These are phyloP conservation scores for Brassica juncea DNA, from an alignment of 345 rosid genomes.

Conservation along the genomic window DNA sequence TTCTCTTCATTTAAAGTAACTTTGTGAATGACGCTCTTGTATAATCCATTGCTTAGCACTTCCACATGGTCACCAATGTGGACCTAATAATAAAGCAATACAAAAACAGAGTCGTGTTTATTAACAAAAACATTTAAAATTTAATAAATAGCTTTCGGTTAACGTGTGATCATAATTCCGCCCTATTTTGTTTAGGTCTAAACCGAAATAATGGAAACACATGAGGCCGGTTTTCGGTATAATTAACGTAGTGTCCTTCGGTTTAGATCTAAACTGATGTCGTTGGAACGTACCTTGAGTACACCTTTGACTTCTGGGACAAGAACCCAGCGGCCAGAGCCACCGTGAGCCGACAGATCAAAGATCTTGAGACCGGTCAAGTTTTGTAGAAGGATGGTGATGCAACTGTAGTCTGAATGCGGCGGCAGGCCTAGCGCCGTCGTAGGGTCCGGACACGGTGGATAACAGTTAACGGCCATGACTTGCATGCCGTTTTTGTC, in stretches of 20 bases:
- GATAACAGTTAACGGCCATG: slow-evolving; percentile 57
- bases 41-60: slow-evolving; percentile 68
- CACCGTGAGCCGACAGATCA: slow-evolving; percentile 34
- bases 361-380: slow-evolving; percentile 57
- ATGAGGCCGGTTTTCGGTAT: neutral
- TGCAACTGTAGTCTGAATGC: too few relatives aligned
- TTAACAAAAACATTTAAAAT: neutral
- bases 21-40: slow-evolving; percentile 60
- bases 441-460: slow-evolving; percentile 58
- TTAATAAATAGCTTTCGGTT: neutral
- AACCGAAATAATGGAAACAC: neutral
- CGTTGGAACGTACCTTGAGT: slow-evolving; percentile 41
- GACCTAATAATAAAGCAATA: slow-evolving; percentile 33
- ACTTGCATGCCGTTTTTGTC: slow-evolving; percentile 59
- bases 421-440: slow-evolving; percentile 41
- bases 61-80: slow-evolving; percentile 68
- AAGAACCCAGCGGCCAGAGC: slow-evolving; percentile 44
- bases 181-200: neutral
- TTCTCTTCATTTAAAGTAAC: slow-evolving; percentile 43
- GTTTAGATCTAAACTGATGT: neutral
- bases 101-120: neutral
- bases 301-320: slow-evolving; percentile 51
- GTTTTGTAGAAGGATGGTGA: slow-evolving; percentile 48
- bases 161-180: too few relatives aligned
- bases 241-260: neutral